Conservation (phyloP, 2,329 filamentous ascomycete species). For the Diaporthe citrichinensis region DNA sequence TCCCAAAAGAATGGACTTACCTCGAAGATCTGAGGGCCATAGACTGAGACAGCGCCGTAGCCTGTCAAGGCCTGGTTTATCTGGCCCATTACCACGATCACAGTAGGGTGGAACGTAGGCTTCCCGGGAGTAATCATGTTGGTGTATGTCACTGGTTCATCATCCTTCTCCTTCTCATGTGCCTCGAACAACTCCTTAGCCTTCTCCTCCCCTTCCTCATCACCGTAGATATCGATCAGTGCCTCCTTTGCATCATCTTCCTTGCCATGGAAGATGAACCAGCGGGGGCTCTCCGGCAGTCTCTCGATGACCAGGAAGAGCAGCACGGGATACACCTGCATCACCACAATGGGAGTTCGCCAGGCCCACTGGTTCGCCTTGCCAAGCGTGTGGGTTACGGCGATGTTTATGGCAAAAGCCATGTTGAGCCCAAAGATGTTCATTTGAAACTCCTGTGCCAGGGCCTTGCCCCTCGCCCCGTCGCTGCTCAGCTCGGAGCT, state of each 20-base stretch:
- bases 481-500: conserved; percentile 70
- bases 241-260: conserved; percentile 65
- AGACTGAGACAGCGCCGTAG: conserved; percentile 73
- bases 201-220: conserved; percentile 50
- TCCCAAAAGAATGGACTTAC: neutral
- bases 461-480: conserved; percentile 67
- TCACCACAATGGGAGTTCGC: conserved; percentile 71
- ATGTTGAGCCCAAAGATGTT: conserved; percentile 75
- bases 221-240: conserved; percentile 63
- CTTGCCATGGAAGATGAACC: conserved; percentile 66
- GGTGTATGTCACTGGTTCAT: conserved; percentile 62
- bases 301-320: conserved; percentile 66
- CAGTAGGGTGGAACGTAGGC: conserved; percentile 71
- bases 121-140: conserved; percentile 71
- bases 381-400: conserved; percentile 65
- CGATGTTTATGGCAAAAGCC: conserved; percentile 72
- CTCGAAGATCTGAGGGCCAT: conserved; percentile 73
- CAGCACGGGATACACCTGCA: conserved; percentile 71
- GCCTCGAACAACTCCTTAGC: conserved; percentile 63
- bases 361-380: conserved; percentile 73
- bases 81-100: conserved; percentile 74
- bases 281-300: conserved; percentile 71
- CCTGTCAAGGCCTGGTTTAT: conserved; percentile 72
- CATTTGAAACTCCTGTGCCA: conserved; percentile 75
- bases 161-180: conserved; percentile 63